Evolutionary conservation across 345 rosid genomes (phyloP).

Genomic region (Salix caprea): DNA sequence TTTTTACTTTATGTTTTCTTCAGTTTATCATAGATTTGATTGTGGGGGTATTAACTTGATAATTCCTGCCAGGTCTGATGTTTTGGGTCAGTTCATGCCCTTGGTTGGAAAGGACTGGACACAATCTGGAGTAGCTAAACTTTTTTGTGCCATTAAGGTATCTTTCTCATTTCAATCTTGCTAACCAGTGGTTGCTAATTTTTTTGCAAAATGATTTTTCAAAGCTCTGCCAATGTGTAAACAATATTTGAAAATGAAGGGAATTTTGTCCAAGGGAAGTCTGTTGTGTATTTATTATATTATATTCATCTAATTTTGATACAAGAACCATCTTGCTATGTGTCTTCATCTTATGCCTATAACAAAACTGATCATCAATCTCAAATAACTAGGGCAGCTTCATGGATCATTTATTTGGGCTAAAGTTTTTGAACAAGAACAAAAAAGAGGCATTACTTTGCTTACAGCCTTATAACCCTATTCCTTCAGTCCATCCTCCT

Average conservation of each 20-base stretch:
- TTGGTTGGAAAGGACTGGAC: slow-evolving; percentile 97
- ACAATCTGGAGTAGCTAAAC: slow-evolving; percentile 90
- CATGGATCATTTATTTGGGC: background rate
- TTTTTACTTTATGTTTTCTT: background rate
- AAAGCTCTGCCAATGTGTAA: background rate
- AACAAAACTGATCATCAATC: background rate
- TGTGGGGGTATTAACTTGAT: slow-evolving; percentile 9
- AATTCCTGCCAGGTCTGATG: slow-evolving; percentile 74
- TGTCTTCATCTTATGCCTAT: background rate
- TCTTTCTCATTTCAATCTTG: background rate
- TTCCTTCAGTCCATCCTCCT: background rate
- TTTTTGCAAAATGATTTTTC: background rate
- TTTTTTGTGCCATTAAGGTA: slow-evolving; percentile 89
- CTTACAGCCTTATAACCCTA: background rate
- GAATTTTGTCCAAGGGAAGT: background rate
- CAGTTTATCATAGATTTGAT: background rate
- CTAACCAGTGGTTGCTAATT: background rate
- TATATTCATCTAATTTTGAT: background rate
- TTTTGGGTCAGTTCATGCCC: slow-evolving; percentile 95
- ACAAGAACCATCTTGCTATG: background rate
- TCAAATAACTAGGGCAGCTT: background rate
- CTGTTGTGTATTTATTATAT: too few relatives aligned
- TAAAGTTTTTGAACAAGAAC: background rate
- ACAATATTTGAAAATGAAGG: background rate
- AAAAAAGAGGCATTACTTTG: background rate